phyloP scores from a whole-genome alignment of 495 filamentous ascomycete genomes.

The Sphaerosporella brunnea region DNA sequence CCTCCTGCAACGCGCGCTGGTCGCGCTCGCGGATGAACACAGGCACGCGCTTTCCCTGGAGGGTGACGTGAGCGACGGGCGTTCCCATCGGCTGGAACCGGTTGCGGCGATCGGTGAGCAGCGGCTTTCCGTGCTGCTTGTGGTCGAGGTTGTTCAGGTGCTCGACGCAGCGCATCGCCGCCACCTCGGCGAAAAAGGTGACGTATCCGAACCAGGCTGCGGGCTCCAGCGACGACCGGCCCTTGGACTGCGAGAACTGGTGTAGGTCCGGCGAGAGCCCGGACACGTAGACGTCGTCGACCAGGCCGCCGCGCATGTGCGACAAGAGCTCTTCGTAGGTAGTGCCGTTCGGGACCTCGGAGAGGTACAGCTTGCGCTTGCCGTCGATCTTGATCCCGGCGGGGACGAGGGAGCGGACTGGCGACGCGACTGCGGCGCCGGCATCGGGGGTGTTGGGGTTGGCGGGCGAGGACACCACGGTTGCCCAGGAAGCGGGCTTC shows the following conservation, averaged over 20 bases:
- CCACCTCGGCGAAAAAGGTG: slow-evolving; percentile 2
- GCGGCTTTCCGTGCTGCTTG: neutral
- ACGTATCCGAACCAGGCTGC: neutral
- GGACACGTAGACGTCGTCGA: slow-evolving; percentile 5
- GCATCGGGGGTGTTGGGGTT: no score
- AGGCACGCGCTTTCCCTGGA: neutral
- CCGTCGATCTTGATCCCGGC: neutral
- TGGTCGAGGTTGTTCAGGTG: neutral
- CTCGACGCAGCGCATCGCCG: neutral
- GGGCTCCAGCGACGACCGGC: neutral
- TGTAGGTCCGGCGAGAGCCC: neutral
- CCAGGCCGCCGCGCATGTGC: slow-evolving; percentile 1
- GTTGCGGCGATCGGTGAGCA: no score
- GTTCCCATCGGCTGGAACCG: no score
- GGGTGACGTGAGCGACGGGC: neutral
- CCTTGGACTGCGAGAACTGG: neutral
- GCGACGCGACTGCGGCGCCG: no score
- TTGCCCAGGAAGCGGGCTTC: no score
- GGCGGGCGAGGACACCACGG: no score
- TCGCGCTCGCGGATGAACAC: neutral
- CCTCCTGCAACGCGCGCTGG: neutral
- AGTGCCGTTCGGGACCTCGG: neutral
- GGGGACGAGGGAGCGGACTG: no score
- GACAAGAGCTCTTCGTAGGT: neutral
- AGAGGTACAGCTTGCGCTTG: slow-evolving; percentile 3